These are phyloP conservation scores for Phragmites australis DNA, from an alignment of 176 grass and related monocot species.

Conservation along the genomic window DNA sequence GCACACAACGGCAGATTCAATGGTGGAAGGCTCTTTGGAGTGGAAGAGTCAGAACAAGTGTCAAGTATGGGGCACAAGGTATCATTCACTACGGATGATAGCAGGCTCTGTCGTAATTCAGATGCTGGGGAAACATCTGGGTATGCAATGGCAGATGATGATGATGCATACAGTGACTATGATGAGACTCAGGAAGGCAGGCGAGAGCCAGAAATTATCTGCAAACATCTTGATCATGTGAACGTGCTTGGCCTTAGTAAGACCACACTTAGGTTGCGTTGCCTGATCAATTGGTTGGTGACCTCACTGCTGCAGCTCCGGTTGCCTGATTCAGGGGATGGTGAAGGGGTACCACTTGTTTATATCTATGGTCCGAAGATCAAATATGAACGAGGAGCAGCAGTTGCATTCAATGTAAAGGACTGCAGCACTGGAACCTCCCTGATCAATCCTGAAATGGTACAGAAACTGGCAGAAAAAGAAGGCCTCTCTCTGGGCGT, in stretches of 20 bases:
- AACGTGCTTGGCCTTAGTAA: constrained; percentile 95
- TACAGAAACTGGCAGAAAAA: constrained; percentile 90
- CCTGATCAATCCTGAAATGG: constrained; percentile 76
- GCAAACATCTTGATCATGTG: constrained; percentile 92
- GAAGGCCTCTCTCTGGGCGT: constrained; percentile 81
- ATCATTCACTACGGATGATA: constrained; percentile 81
- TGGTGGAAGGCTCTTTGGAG: constrained; percentile 73
- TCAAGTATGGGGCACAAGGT: constrained; percentile 77
- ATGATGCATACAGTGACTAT: constrained; percentile 65
- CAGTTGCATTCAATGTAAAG: constrained; percentile 96
- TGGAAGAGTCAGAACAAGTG: constrained; percentile 61
- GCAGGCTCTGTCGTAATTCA: constrained; percentile 49
- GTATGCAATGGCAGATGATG: constrained; percentile 65
- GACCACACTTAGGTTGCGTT: constrained; percentile 83
- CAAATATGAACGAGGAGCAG: constrained; percentile 97
- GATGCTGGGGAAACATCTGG: constrained; percentile 81
- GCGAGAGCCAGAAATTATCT: constrained; percentile 84
- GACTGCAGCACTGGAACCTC: constrained; percentile 57
- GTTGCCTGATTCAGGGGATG: constrained; percentile 73
- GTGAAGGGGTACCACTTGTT: constrained; percentile 62
- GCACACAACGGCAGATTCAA: constrained; percentile 55
- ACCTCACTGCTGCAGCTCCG: constrained; percentile 88
- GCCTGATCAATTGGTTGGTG: constrained; percentile 96
- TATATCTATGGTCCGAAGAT: constrained; percentile 97
- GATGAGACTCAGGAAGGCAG: constrained; percentile 73